These are phyloP conservation scores for Hypoxylon sp. DNA, from an alignment of 2,329 filamentous ascomycete genomes.

Conservation along the genomic window DNA sequence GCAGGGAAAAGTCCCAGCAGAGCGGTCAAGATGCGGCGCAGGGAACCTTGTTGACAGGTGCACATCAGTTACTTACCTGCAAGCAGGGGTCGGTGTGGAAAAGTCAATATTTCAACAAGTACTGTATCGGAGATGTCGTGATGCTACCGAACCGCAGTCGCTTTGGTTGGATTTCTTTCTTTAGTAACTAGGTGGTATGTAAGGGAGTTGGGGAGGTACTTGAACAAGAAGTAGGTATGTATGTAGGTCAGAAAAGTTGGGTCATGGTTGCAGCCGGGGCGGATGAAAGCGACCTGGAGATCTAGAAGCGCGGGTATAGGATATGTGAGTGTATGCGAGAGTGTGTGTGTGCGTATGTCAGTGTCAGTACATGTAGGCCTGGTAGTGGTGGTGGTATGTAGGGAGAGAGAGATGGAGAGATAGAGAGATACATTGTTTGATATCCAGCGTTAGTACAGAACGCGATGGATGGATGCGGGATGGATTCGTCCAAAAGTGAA, in stretches of 20 bases:
- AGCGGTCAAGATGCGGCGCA: constrained; percentile 46
- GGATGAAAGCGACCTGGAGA: constrained; percentile 30
- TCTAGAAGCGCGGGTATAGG: constrained; percentile 8
- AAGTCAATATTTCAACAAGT: constrained; percentile 12
- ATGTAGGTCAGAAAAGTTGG: constrained; percentile 29
- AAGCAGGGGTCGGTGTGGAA: constrained; percentile 34
- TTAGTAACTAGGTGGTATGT: constrained; percentile 7
- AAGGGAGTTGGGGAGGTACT: constrained; percentile 16
- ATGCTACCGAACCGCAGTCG: constrained; percentile 20
- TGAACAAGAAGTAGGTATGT: constrained; percentile 6
- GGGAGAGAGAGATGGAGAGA: not conserved
- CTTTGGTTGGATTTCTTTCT: constrained; percentile 20
- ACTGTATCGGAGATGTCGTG: constrained; percentile 33
- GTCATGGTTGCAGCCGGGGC: constrained; percentile 26
- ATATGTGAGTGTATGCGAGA: no score
- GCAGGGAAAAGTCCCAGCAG: constrained; percentile 37
- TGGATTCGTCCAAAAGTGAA: constrained; percentile 1
- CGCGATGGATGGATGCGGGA: not conserved
- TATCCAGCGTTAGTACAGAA: not conserved
- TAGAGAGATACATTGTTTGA: not conserved
- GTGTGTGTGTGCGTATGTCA: constrained; percentile 1
- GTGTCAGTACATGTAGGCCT: not conserved
- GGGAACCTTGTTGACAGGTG: constrained; percentile 32
- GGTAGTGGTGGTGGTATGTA: constrained; percentile 3
- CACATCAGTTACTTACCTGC: constrained; percentile 30